A percentile compares a stretch with the other conserved stretches of the same genome.
These are phyloP conservation scores for Funneliformis caledonium DNA, from an alignment of 371 early-diverging fungal species.

Conservation along the genomic window DNA sequence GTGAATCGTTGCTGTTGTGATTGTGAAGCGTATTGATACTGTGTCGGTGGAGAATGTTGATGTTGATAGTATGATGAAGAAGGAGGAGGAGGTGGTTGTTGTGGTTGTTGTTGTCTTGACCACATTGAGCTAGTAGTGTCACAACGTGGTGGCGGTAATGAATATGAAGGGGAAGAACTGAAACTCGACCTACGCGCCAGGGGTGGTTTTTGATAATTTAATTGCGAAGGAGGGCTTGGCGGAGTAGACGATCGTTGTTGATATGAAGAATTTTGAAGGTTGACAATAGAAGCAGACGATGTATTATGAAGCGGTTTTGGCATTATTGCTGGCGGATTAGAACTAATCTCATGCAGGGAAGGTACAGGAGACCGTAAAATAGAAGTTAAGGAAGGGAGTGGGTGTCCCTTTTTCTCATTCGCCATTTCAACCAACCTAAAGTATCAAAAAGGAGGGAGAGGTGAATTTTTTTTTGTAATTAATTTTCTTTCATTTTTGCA, in stretches of 20 bases:
- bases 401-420: neutral
- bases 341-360: neutral
- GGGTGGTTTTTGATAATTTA: neutral
- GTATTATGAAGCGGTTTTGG: neutral
- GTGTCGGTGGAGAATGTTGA: neutral
- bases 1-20: neutral
- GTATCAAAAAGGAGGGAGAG: neutral
- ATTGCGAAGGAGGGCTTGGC: neutral
- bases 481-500: too few relatives aligned
- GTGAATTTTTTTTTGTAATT: too few relatives aligned
- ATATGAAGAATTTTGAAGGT: neutral
- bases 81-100: neutral
- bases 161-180: neutral
- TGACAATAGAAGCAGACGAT: neutral
- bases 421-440: neutral
- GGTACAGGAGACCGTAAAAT: neutral
- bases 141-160: neutral
- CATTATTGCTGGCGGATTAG: neutral
- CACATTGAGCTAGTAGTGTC: neutral
- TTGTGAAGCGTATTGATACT: neutral
- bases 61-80: neutral
- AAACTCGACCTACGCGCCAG: neutral
- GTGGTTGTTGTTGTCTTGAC: neutral
- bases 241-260: neutral
- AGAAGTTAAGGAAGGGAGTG: neutral